Base-by-base conservation (phyloP, 148 eudicot genomes). In the Diospyros kaki region DNA sequence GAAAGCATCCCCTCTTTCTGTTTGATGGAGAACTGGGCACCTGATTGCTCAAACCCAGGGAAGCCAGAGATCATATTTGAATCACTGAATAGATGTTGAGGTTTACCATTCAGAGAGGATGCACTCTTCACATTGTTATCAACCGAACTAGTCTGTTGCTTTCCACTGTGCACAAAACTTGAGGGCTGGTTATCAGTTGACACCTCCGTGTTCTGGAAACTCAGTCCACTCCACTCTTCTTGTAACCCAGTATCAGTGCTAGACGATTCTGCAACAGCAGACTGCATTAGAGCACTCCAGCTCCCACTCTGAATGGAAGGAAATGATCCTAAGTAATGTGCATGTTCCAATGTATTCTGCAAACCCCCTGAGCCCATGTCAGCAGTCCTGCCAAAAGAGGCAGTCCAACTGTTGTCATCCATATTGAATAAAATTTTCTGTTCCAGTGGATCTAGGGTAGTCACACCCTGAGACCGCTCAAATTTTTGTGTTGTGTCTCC, bases 201-300 rank as follows among this genome's bases (percentile, higher is more conserved):
- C 13, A 74, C 72, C 43, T 83, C 89, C 39, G 86, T 79, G 54
- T 81, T 88, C 76, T 84, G 92, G 58, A 85, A 82, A 80, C 83
- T 87, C 66, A 88, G 64, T 40, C 92, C 90, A 76, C 87, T 87
- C 89, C 90, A 84, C 76, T 85, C 92, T 81, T 86, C 95, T 76
- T 90, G 92, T 52, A 66, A 55, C 64, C 85, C 90, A 59, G 80
- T 76, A 72, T 88, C 90, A 76, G 87, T 81, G 67, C 92, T 87
- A 68, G 92, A 87, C 52, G 91, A 75, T 78, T 90, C 96, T 55
- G 82, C 89, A 56, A 89, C 96, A 84, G 96, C 96, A 82, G 90
- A 85, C 73, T 90, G 92, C 96, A 90, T 90, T 58, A 88, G 89
- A 70, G 92, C 96, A 76, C 96, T 90, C 96, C 92, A 86, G 74